Evolutionary conservation across 495 filamentous ascomycete genomes (phyloP).

Genomic region (Cladorrhinum samala): DNA sequence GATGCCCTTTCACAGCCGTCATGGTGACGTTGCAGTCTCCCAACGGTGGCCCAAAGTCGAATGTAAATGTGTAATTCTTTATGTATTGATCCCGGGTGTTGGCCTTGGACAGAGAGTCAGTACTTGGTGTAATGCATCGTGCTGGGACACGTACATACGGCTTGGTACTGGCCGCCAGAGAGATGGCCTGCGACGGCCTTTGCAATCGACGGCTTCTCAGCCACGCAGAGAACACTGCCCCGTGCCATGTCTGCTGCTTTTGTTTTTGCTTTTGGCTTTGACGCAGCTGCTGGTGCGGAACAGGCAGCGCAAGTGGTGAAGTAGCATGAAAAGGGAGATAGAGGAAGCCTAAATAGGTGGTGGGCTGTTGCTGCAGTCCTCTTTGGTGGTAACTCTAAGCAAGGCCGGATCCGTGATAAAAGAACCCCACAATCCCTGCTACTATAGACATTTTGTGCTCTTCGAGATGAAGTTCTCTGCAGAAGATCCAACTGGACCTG

Average conservation of each 20-base stretch:
- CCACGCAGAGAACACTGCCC: slow-evolving; percentile 70
- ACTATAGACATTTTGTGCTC: not conserved
- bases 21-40: slow-evolving; percentile 78
- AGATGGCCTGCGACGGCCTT: slow-evolving; percentile 89
- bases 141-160: slow-evolving; percentile 47
- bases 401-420: not conserved
- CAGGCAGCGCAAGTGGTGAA: not conserved
- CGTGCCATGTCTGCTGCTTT: slow-evolving; percentile 31
- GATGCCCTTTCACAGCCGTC: slow-evolving; percentile 86
- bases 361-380: not conserved
- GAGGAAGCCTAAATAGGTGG: not conserved
- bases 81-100: slow-evolving; percentile 65
- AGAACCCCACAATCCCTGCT: not conserved
- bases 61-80: slow-evolving; percentile 92
- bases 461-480: not conserved
- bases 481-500: not conserved
- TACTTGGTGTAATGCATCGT: not conserved
- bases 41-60: slow-evolving; percentile 77
- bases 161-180: slow-evolving; percentile 63
- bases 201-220: slow-evolving; percentile 94
- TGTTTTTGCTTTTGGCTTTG: too few species aligned
- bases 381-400: not conserved
- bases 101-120: slow-evolving; percentile 19
- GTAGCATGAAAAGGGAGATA: not conserved
- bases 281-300: too few species aligned